Conservation (phyloP, 2,329 filamentous ascomycete genomes). For the Pestalotiopsis sp. region DNA sequence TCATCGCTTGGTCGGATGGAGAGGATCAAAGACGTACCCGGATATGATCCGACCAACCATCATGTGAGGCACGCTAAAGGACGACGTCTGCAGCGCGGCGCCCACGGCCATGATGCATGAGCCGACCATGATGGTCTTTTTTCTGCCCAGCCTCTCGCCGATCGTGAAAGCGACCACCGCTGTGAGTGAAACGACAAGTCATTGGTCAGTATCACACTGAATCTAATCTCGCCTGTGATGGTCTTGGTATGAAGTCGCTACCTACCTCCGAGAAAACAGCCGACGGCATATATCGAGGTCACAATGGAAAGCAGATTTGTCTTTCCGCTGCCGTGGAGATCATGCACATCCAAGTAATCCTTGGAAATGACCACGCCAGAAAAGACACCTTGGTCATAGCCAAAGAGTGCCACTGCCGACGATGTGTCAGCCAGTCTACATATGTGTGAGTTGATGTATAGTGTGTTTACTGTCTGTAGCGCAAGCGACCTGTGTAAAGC, state of each 20-base stretch:
- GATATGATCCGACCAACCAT: slow-evolving; percentile 18
- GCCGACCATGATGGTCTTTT: slow-evolving; percentile 21
- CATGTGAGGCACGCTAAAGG: slow-evolving; percentile 18
- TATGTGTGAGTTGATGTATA: neutral
- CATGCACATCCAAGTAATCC: slow-evolving; percentile 24
- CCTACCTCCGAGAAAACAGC: slow-evolving; percentile 22
- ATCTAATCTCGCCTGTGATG: neutral
- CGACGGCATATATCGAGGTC: slow-evolving; percentile 6
- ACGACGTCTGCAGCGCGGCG: slow-evolving; percentile 18
- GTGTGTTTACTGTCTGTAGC: neutral
- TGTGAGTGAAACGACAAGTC: neutral
- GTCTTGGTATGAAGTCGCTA: slow-evolving; percentile 10
- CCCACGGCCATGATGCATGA: slow-evolving; percentile 20
- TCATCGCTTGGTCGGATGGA: too few relatives aligned
- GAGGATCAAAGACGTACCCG: neutral
- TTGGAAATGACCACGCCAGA: slow-evolving; percentile 29
- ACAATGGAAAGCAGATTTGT: slow-evolving; percentile 23
- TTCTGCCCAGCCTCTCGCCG: slow-evolving; percentile 22
- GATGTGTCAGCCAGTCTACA: neutral
- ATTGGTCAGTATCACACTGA: neutral
- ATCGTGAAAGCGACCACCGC: neutral
- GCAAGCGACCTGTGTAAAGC: neutral
- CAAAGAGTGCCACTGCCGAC: neutral
- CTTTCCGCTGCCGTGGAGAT: slow-evolving; percentile 16
- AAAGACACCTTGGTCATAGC: slow-evolving; percentile 27